Evolutionary conservation across 352 stramenopile genomes (phyloP).

Genomic region (Peronospora tabacina): DNA sequence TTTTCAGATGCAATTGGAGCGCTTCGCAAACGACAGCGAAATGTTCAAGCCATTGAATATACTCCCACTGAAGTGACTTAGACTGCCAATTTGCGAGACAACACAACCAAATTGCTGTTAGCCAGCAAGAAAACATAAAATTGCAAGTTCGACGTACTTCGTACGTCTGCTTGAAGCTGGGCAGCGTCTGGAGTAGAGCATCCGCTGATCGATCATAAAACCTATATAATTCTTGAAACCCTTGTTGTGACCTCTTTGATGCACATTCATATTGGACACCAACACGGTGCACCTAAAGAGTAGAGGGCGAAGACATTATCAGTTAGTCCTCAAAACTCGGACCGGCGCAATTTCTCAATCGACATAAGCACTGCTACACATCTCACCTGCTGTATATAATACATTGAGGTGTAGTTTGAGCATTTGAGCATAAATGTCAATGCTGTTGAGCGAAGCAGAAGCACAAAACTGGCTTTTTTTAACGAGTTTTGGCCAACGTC

Average conservation of each 20-base stretch:
- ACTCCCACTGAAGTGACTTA: constrained; percentile 40
- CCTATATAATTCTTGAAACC: constrained; percentile 22
- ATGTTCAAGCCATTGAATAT: constrained; percentile 56
- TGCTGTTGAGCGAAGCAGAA: constrained; percentile 39
- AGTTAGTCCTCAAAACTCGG: background rate
- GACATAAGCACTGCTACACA: background rate
- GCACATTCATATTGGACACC: constrained; percentile 53
- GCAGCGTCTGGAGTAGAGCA: constrained; percentile 12
- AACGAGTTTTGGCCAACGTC: constrained; percentile 22
- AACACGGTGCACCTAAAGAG: constrained; percentile 43
- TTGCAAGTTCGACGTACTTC: constrained; percentile 21
- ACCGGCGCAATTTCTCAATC: background rate
- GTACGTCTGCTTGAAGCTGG: constrained; percentile 18
- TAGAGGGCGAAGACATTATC: background rate
- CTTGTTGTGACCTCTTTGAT: constrained; percentile 24
- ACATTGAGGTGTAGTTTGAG: constrained; percentile 46
- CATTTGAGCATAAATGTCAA: constrained; percentile 64
- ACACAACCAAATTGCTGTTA: constrained; percentile 4
- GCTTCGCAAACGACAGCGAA: constrained; percentile 43
- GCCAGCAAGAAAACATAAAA: constrained; percentile 7
- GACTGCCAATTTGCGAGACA: constrained; percentile 24
- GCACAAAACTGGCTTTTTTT: constrained; percentile 15
- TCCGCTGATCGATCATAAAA: constrained; percentile 41
- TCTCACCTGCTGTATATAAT: constrained; percentile 54
- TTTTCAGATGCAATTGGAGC: constrained; percentile 23